Evolutionary conservation across 768 basidiomycete genomes (phyloP).

Genomic region (Serendipita vermifera): DNA sequence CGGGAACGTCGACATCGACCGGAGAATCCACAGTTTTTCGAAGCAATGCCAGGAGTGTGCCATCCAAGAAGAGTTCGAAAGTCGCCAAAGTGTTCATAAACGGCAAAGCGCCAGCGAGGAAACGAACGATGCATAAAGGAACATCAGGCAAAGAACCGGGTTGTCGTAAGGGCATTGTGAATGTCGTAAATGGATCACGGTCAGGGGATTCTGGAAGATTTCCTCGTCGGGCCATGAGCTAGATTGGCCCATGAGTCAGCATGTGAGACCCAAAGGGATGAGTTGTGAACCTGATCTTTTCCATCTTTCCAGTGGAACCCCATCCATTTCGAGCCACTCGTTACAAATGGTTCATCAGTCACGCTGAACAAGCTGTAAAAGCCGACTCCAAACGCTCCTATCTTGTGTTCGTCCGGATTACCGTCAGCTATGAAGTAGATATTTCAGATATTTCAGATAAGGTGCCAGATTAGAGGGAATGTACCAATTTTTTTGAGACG

Average conservation of each 20-base stretch:
- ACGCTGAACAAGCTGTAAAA: conserved; percentile 75
- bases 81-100: conserved; percentile 75
- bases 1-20: conserved; percentile 39
- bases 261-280: too few relatives aligned
- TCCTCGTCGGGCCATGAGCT: conserved; percentile 79
- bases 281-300: conserved; percentile 55
- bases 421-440: conserved; percentile 77
- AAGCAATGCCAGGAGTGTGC: conserved; percentile 52
- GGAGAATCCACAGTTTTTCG: conserved; percentile 47
- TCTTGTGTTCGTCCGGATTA: conserved; percentile 88
- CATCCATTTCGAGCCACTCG: conserved; percentile 67
- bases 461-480: too few relatives aligned
- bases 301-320: conserved; percentile 93
- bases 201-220: conserved; percentile 32
- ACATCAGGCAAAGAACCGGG: conserved; percentile 63
- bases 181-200: conserved; percentile 37
- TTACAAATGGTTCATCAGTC: conserved; percentile 69
- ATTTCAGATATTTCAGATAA: too few relatives aligned
- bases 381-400: conserved; percentile 89
- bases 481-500: conserved; percentile 85
- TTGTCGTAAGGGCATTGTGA: conserved; percentile 80
- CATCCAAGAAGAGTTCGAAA: conserved; percentile 74
- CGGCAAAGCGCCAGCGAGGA: conserved; percentile 80
- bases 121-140: conserved; percentile 73
- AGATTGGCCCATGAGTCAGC: too few relatives aligned